phyloP scores from a whole-genome alignment of 768 basidiomycete genomes.

The Chalciporus piperatus region DNA sequence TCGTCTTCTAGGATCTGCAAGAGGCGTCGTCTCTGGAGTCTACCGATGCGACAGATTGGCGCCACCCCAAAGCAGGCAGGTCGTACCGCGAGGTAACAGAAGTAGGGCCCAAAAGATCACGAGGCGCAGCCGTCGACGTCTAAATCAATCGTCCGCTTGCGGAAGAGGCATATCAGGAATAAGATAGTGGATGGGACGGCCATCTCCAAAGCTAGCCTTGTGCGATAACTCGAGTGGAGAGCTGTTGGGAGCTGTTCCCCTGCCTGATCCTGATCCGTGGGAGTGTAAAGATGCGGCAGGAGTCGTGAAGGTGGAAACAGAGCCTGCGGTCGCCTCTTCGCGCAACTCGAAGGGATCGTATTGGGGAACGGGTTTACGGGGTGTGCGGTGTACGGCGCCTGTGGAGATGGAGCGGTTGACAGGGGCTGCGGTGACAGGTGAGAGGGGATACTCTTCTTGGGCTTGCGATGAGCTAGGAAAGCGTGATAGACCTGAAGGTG shows the following conservation, averaged over 20 bases:
- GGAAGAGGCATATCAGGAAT: constrained; percentile 56
- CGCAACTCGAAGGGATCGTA: constrained; percentile 38
- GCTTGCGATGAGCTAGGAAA: constrained; percentile 13
- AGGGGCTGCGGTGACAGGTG: constrained; percentile 19
- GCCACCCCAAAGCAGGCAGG: not conserved
- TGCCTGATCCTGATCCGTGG: constrained; percentile 24
- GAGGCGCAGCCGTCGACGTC: not conserved
- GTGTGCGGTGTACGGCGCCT: constrained; percentile 30
- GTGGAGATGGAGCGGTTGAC: constrained; percentile 29
- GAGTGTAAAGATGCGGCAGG: constrained; percentile 29
- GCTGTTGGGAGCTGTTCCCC: constrained; percentile 6
- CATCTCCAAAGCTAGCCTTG: constrained; percentile 46
- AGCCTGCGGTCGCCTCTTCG: constrained; percentile 21
- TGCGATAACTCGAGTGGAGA: constrained; percentile 30
- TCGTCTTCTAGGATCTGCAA: not conserved
- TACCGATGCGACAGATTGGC: not conserved
- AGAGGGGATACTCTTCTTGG: constrained; percentile 31
- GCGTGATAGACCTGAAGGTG: constrained; percentile 15
- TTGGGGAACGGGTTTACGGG: constrained; percentile 57
- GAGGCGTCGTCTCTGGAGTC: no score
- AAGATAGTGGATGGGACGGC: constrained; percentile 51
- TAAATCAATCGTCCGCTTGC: constrained; percentile 23
- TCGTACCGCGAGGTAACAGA: not conserved
- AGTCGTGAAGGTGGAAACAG: constrained; percentile 20
- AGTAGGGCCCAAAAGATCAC: not conserved